Base-by-base conservation (phyloP, 805 yeast species). In the Schwanniomyces polymorphus region DNA sequence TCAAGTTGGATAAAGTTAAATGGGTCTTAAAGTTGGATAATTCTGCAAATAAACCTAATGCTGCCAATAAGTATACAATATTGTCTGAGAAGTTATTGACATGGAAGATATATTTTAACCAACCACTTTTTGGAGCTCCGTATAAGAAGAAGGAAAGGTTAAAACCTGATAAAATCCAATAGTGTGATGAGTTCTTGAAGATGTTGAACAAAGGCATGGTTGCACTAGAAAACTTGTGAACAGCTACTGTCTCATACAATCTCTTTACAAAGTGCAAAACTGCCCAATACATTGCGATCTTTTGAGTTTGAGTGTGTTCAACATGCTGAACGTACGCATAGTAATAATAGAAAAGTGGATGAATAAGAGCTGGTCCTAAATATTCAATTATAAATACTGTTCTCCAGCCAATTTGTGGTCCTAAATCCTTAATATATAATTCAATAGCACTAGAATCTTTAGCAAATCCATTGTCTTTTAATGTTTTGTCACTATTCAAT, bases 151-250 rank as follows among this genome's bases (percentile, higher is more conserved):
- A 70, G 3, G 83, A 79, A 50, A 82, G 66, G 50, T 62, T 54
- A 25, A 64, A 76, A 64, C 98, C 97, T 45, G 91, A 86, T 54
- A 92, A 72, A n/a, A 88, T 65, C 97, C 97, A 92, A 70, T 94
- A 94, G 66, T 94, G 97, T 54, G 80, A 74, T 34, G 91, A 85
- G 72, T 94, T 94, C 70, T 91, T 90, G 78, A 92, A 88, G 49
- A 94, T 69, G 67, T 90, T 88, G 64, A 82, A 79, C 38, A 87
- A 59, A 4, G 99, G 99, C 99, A 94, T 94, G 11, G 99, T 94
- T 23, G 89, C 84, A 48, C 83, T 75, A 18, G 97, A 88, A 63
- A 94, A 94, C 51, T 79, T 76, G 70, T 94, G 99, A 43, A 94
- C 84, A 60, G 82, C 84, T 21, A 86, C 54, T 7, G 97, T 90